Evolutionary conservation across 2,329 filamentous ascomycete species (phyloP).

Genomic region (Penicillium thymicola): DNA sequence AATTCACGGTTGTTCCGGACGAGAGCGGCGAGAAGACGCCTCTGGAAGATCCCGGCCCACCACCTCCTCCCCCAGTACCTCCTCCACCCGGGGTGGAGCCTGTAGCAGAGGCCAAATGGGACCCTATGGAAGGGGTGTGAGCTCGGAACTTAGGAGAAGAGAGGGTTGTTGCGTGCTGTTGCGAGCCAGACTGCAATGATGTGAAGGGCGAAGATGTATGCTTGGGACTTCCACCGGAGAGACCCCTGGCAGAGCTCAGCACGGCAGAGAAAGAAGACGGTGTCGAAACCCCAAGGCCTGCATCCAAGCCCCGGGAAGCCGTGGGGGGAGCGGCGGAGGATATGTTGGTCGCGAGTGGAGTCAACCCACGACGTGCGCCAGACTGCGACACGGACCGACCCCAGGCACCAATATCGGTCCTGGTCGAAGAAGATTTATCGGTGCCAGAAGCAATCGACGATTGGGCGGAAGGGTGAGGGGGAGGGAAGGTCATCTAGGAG

Average conservation of each 20-base stretch:
- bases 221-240: slow-evolving; percentile 53
- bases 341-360: slow-evolving; percentile 56
- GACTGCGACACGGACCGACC: slow-evolving; percentile 54
- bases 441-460: slow-evolving; percentile 52
- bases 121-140: slow-evolving; percentile 53
- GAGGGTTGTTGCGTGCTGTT: slow-evolving; percentile 54
- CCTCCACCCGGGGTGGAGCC: slow-evolving; percentile 52
- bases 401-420: slow-evolving; percentile 55
- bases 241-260: slow-evolving; percentile 49
- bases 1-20: slow-evolving; percentile 54
- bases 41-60: slow-evolving; percentile 56
- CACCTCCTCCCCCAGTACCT: slow-evolving; percentile 48
- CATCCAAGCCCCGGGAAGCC: slow-evolving; percentile 40
- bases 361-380: slow-evolving; percentile 54
- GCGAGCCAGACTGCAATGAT: slow-evolving; percentile 52
- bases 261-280: slow-evolving; percentile 53
- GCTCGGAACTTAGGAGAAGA: slow-evolving; percentile 55
- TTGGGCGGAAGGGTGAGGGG: slow-evolving; percentile 51
- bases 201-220: slow-evolving; percentile 54
- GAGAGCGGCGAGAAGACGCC: slow-evolving; percentile 60
- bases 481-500: slow-evolving; percentile 57
- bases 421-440: slow-evolving; percentile 47
- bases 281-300: slow-evolving; percentile 47
- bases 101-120: slow-evolving; percentile 56
- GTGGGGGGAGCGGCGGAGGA: slow-evolving; percentile 42